Percentiles rank a stretch among this genome's conserved stretches.
Evolutionary conservation across 306 rosid genomes (phyloP).

Genomic region (Cucumis cinereus): DNA sequence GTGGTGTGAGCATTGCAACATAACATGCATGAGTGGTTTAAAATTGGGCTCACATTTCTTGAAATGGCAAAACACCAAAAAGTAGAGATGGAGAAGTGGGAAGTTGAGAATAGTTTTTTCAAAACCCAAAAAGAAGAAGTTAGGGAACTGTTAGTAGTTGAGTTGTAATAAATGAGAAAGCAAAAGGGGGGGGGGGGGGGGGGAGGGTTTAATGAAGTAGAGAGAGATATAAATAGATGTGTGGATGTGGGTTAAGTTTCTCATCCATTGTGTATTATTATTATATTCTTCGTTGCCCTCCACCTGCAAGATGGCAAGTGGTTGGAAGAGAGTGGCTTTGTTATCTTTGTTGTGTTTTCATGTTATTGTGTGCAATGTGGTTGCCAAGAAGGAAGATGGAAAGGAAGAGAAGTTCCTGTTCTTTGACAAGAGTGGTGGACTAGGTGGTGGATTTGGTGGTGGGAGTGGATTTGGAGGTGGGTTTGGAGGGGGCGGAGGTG

Average conservation of each 20-base stretch:
- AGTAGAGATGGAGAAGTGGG: neutral
- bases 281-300: neutral
- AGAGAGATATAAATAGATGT: neutral
- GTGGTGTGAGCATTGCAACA: neutral
- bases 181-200: neutral
- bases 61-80: neutral
- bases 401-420: constrained; percentile 25
- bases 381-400: constrained; percentile 25
- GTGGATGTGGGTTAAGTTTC: neutral
- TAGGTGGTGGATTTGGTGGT: constrained; percentile 10
- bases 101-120: neutral
- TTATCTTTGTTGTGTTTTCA: constrained; percentile 37
- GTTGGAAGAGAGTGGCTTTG: constrained; percentile 17
- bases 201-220: no score
- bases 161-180: constrained; percentile 20
- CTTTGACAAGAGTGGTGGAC: constrained; percentile 12
- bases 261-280: neutral
- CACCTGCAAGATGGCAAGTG: constrained; percentile 16
- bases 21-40: neutral
- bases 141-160: constrained; percentile 44
- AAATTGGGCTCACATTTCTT: neutral
- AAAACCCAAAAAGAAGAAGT: neutral
- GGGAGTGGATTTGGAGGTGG: constrained; percentile 13
- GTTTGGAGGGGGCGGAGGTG: neutral
- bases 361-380: constrained; percentile 37